Percentiles rank a stretch among this genome's conserved stretches.
phyloP scores from a whole-genome alignment of 495 filamentous ascomycete genomes.

The Staphylotrichum longicolle region DNA sequence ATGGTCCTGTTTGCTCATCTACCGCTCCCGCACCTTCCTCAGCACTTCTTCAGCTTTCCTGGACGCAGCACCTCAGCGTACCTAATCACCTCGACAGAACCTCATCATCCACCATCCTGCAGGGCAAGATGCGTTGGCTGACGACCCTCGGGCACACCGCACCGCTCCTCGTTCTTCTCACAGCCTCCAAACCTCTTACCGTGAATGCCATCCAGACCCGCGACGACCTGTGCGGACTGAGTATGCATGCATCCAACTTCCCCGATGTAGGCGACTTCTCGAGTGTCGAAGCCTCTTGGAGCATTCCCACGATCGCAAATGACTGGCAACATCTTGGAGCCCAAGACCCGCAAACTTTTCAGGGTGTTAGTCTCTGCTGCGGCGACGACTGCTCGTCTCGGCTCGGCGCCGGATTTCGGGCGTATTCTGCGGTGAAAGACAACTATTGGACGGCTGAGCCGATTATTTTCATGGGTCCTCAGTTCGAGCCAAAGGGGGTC shows the following conservation, averaged over 20 bases:
- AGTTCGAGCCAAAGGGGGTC: not conserved
- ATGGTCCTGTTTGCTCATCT: too few species aligned
- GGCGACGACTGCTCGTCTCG: conserved; percentile 11
- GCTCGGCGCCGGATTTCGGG: not conserved
- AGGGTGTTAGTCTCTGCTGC: conserved; percentile 1
- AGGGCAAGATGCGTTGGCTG: not conserved
- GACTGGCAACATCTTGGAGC: not conserved
- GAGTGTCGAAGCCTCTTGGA: conserved; percentile 3
- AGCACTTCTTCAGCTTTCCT: too few species aligned
- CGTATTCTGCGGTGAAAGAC: not conserved
- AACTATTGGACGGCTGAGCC: not conserved
- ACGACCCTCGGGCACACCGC: not conserved
- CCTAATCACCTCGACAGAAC: too few species aligned
- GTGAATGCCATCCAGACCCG: not conserved
- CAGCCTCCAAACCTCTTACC: not conserved
- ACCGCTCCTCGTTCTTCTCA: not conserved
- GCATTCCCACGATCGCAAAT: not conserved
- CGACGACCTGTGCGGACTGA: conserved; percentile 6
- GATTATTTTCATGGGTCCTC: not conserved
- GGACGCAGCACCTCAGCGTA: too few species aligned
- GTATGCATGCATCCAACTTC: conserved; percentile 5
- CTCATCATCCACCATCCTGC: too few species aligned
- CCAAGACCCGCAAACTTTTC: not conserved
- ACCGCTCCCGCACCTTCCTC: too few species aligned
- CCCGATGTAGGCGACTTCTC: conserved; percentile 1